Percentiles rank a stretch among this genome's conserved stretches.
These are phyloP conservation scores for Metahyphopichia silvanorum DNA, from an alignment of 805 yeast genomes.

Conservation along the genomic window DNA sequence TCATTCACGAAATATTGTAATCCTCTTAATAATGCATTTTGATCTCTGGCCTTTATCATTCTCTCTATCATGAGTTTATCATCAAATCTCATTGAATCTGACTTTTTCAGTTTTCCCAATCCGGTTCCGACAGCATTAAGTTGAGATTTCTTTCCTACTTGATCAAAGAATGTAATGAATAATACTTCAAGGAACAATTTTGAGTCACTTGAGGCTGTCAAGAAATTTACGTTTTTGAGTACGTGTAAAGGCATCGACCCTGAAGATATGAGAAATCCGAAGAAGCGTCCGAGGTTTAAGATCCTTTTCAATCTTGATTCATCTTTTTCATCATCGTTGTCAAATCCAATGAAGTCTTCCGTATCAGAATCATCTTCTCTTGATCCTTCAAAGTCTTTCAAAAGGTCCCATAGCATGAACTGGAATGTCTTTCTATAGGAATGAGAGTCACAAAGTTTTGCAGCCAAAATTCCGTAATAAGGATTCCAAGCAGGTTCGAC, in stretches of 20 bases:
- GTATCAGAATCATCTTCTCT: constrained; percentile 42
- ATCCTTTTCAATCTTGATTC: constrained; percentile 55
- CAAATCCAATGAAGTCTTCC: constrained; percentile 36
- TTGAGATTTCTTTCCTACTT: constrained; percentile 62
- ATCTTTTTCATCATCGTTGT: constrained; percentile 46
- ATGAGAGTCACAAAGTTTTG: constrained; percentile 72
- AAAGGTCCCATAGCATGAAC: constrained; percentile 82
- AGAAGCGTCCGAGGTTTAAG: constrained; percentile 76
- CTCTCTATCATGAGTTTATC: constrained; percentile 48
- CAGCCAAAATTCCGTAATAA: constrained; percentile 78
- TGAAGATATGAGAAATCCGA: constrained; percentile 71
- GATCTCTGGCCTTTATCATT: constrained; percentile 55
- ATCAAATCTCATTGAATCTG: constrained; percentile 39
- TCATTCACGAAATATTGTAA: constrained; percentile 57
- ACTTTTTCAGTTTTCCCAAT: constrained; percentile 17
- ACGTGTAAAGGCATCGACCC: constrained; percentile 71
- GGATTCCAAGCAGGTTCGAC: constrained; percentile 86
- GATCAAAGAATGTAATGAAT: constrained; percentile 63
- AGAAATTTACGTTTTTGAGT: constrained; percentile 68
- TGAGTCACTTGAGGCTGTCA: constrained; percentile 63
- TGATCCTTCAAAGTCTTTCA: constrained; percentile 60
- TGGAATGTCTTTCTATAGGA: constrained; percentile 80
- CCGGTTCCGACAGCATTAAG: constrained; percentile 44
- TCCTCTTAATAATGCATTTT: constrained; percentile 59
- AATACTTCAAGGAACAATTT: constrained; percentile 71